These are phyloP conservation scores for Geotrichum restrictum DNA, from an alignment of 1,139 yeast genomes.

Conservation along the genomic window DNA sequence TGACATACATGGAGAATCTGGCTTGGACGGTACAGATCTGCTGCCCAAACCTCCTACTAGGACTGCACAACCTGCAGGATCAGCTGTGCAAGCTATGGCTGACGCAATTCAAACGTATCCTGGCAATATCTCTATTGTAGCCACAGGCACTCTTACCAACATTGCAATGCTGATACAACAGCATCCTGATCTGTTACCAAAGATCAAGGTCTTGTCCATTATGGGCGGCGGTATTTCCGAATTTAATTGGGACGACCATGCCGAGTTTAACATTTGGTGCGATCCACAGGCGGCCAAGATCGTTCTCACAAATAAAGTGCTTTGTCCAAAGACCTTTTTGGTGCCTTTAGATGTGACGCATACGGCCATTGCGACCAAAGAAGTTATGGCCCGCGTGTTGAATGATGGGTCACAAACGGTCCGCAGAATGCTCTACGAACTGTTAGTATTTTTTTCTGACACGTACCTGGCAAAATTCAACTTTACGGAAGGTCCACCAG, in stretches of 20 bases:
- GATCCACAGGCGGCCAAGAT: constrained; percentile 73
- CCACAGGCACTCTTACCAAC: constrained; percentile 75
- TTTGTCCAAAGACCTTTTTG: constrained; percentile 51
- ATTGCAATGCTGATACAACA: constrained; percentile 50
- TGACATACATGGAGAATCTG: constrained; percentile 68
- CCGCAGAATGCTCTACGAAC: constrained; percentile 53
- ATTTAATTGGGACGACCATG: constrained; percentile 48
- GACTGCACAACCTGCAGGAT: constrained; percentile 39
- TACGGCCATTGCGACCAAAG: constrained; percentile 55
- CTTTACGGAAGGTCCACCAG: constrained; percentile 61
- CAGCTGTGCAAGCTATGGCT: constrained; percentile 57
- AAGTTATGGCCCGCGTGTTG: constrained; percentile 36
- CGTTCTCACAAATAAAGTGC: constrained; percentile 45
- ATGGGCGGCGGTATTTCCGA: constrained; percentile 72
- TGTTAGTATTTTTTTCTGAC: constrained; percentile 53
- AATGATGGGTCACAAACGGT: constrained; percentile 26
- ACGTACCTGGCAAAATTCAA: constrained; percentile 45
- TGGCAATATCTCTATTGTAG: constrained; percentile 54
- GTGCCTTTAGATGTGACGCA: constrained; percentile 72
- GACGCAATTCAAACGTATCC: constrained; percentile 45
- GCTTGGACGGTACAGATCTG: constrained; percentile 67
- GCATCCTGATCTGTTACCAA: constrained; percentile 50
- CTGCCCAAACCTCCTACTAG: constrained; percentile 48
- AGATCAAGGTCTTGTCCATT: constrained; percentile 52
- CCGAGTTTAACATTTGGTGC: constrained; percentile 75